phyloP scores from a whole-genome alignment of 1,284 basidiomycete genomes.

The Ceratobasidium papillatum region DNA sequence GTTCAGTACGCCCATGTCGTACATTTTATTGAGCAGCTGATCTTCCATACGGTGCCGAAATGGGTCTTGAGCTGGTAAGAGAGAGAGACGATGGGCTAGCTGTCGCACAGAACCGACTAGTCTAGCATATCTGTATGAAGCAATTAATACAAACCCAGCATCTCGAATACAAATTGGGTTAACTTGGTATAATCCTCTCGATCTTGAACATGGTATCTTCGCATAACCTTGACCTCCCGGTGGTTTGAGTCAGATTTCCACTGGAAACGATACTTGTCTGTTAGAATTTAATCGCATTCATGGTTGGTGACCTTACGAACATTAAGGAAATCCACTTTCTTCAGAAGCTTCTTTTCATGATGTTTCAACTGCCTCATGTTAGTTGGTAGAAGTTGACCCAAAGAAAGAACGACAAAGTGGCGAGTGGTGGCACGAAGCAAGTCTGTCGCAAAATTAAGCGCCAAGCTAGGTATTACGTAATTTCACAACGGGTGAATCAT shows the following conservation, averaged over 20 bases:
- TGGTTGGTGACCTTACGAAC: conserved; percentile 58
- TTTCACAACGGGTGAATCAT: background rate
- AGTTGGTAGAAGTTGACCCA: background rate
- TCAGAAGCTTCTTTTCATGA: conserved; percentile 93
- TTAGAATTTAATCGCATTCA: background rate
- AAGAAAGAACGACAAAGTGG: background rate
- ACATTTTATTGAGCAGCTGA: conserved; percentile 91
- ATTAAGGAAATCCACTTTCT: conserved; percentile 93
- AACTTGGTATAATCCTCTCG: conserved; percentile 96
- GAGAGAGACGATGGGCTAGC: conserved; percentile 86
- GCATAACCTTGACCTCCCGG: conserved; percentile 94
- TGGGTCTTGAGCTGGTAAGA: conserved; percentile 90
- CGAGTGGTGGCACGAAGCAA: background rate
- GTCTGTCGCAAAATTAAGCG: conserved; percentile 14
- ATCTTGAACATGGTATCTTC: conserved; percentile 94
- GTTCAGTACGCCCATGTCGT: conserved; percentile 95
- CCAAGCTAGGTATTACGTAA: background rate
- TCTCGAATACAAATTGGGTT: conserved; percentile 44
- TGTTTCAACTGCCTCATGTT: conserved; percentile 89
- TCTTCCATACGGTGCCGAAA: conserved; percentile 87
- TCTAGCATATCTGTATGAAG: conserved; percentile 83
- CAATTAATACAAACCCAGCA: conserved; percentile 2
- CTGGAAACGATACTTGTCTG: conserved; percentile 55
- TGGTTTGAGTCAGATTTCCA: conserved; percentile 97
- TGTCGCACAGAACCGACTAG: conserved; percentile 89